These are phyloP conservation scores for Saccharomycopsis sp. DNA, from an alignment of 805 yeast species.

Conservation along the genomic window DNA sequence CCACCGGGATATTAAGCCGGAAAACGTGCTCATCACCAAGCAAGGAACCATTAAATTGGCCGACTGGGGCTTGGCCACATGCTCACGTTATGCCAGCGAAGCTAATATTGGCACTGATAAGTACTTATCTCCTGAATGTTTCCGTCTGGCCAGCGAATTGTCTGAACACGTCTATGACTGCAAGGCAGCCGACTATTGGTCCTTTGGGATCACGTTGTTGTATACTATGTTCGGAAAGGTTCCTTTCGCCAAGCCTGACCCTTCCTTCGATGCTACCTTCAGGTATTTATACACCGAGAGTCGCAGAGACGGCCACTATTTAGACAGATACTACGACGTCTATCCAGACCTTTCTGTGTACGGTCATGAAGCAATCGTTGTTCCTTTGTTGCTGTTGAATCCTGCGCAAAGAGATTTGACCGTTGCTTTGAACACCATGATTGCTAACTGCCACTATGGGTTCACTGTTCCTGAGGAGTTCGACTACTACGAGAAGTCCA, in stretches of 20 bases:
- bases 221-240: slow-evolving; percentile 77
- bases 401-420: slow-evolving; percentile 47
- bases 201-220: slow-evolving; percentile 72
- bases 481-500: not conserved
- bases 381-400: slow-evolving; percentile 60
- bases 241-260: slow-evolving; percentile 71
- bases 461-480: slow-evolving; percentile 69
- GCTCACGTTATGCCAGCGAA: slow-evolving; percentile 27
- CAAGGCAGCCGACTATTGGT: slow-evolving; percentile 79
- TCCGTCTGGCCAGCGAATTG: slow-evolving; percentile 25
- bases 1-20: slow-evolving; percentile 72
- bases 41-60: slow-evolving; percentile 54
- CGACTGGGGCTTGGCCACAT: slow-evolving; percentile 68
- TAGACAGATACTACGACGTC: slow-evolving; percentile 67
- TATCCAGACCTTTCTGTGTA: slow-evolving; percentile 70
- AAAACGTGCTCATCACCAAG: slow-evolving; percentile 50
- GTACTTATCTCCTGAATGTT: slow-evolving; percentile 90
- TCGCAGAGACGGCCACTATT: slow-evolving; percentile 28
- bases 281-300: slow-evolving; percentile 30
- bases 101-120: slow-evolving; percentile 68
- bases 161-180: slow-evolving; percentile 47
- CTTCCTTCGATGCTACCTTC: slow-evolving; percentile 59
- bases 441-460: slow-evolving; percentile 27
- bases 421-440: slow-evolving; percentile 43
- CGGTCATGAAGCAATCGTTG: slow-evolving; percentile 56